These are phyloP conservation scores for Ceratobasidium sp. DNA, from an alignment of 1,284 basidiomycete genomes.

Conservation along the genomic window DNA sequence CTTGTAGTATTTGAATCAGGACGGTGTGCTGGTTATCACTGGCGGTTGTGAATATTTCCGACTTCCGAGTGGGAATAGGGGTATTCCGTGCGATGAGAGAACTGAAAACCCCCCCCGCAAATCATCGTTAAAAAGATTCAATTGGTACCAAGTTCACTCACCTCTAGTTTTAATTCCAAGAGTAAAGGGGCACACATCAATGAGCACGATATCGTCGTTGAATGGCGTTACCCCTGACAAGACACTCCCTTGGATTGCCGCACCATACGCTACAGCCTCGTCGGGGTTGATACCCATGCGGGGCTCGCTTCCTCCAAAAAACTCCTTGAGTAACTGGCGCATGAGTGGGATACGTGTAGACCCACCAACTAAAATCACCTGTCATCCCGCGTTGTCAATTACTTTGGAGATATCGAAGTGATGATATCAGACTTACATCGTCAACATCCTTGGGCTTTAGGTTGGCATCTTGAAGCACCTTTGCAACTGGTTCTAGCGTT, in stretches of 20 bases:
- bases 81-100: constrained; percentile 71
- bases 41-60: constrained; percentile 71
- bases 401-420: no score
- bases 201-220: constrained; percentile 61
- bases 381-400: no score
- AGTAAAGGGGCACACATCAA: constrained; percentile 63
- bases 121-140: no score
- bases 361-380: constrained; percentile 70
- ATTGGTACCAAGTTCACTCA: constrained; percentile 55
- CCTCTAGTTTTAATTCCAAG: constrained; percentile 69
- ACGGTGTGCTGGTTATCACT: constrained; percentile 66
- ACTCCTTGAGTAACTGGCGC: constrained; percentile 67
- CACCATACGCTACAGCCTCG: constrained; percentile 99
- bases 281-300: constrained; percentile 91
- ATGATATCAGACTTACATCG: constrained; percentile 56
- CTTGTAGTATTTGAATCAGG: constrained; percentile 86
- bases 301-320: constrained; percentile 64
- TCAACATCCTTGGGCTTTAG: constrained; percentile 60
- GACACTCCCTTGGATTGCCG: constrained; percentile 91
- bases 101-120: constrained; percentile 74
- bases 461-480: constrained; percentile 63
- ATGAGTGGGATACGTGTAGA: constrained; percentile 72
- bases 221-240: constrained; percentile 60
- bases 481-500: constrained; percentile 70
- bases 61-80: constrained; percentile 72